phyloP scores from a whole-genome alignment of 768 basidiomycete genomes.

The Lentinula edodes region DNA sequence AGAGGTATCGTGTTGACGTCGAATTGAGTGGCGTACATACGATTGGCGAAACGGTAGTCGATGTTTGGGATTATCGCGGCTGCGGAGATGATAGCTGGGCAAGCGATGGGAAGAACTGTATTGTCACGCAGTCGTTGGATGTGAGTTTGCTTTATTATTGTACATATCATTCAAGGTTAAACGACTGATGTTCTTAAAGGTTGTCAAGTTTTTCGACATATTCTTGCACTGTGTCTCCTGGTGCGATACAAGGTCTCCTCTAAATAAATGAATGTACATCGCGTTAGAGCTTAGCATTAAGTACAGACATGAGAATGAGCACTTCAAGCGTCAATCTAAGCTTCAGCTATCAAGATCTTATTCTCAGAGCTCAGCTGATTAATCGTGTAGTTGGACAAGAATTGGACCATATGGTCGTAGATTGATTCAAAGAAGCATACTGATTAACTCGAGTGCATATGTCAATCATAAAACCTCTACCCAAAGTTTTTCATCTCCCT shows the following conservation, averaged over 20 bases:
- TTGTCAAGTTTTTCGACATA: slow-evolving; percentile 57
- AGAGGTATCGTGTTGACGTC: slow-evolving; percentile 76
- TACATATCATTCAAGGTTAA: not conserved
- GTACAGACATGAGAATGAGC: no score
- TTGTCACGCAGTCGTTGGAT: slow-evolving; percentile 62
- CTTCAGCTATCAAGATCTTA: no score
- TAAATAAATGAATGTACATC: slow-evolving; percentile 32
- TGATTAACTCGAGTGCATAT: no score
- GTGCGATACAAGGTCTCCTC: slow-evolving; percentile 56
- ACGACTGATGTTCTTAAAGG: slow-evolving; percentile 30
- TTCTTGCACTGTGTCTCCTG: slow-evolving; percentile 53
- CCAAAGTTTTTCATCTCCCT: no score
- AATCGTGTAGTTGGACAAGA: no score
- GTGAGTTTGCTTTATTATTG: slow-evolving; percentile 33
- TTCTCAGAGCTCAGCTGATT: no score
- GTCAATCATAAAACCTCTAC: no score
- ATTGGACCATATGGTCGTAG: no score
- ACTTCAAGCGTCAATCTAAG: no score
- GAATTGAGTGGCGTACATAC: slow-evolving; percentile 65
- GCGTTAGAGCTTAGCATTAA: no score
- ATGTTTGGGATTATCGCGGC: slow-evolving; percentile 59
- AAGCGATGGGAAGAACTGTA: slow-evolving; percentile 64
- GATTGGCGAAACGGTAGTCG: slow-evolving; percentile 75
- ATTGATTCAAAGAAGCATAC: no score
- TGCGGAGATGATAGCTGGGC: slow-evolving; percentile 66